These are phyloP conservation scores for Calonectria henricotiae DNA, from an alignment of 2,329 filamentous ascomycete species.

Conservation along the genomic window DNA sequence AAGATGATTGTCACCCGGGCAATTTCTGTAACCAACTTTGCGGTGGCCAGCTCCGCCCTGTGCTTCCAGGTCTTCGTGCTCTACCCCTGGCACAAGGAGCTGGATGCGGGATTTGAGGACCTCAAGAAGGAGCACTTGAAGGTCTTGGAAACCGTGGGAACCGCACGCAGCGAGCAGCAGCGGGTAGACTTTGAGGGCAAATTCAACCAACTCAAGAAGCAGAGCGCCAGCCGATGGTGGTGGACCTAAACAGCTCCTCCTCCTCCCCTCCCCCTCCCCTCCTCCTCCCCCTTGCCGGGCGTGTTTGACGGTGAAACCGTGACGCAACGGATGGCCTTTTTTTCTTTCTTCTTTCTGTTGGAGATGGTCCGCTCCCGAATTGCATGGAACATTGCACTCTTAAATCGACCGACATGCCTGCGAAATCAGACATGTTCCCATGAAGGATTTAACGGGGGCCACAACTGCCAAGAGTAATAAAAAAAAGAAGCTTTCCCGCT, in stretches of 20 bases:
- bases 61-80: slow-evolving; percentile 80
- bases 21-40: slow-evolving; percentile 67
- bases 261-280: background rate
- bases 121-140: slow-evolving; percentile 51
- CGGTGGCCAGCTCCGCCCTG: slow-evolving; percentile 76
- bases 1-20: slow-evolving; percentile 51
- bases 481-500: slow-evolving; percentile 1
- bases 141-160: slow-evolving; percentile 53
- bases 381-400: slow-evolving; percentile 24
- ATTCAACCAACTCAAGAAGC: slow-evolving; percentile 36
- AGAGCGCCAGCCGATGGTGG: slow-evolving; percentile 42
- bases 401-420: slow-evolving; percentile 5
- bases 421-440: slow-evolving; percentile 13
- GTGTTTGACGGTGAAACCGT: background rate
- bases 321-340: slow-evolving; percentile 6
- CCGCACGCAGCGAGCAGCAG: slow-evolving; percentile 41
- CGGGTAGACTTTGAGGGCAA: slow-evolving; percentile 25
- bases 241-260: slow-evolving; percentile 30
- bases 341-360: background rate
- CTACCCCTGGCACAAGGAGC: slow-evolving; percentile 80
- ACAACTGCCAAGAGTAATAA: background rate
- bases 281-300: background rate
- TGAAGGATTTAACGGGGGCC: slow-evolving; percentile 10
- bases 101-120: slow-evolving; percentile 72
- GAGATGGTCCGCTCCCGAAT: slow-evolving; percentile 18